Percentiles rank a stretch among this genome's conserved stretches.
phyloP scores from a whole-genome alignment of 768 basidiomycete genomes.

The Termitomyces heimii region DNA sequence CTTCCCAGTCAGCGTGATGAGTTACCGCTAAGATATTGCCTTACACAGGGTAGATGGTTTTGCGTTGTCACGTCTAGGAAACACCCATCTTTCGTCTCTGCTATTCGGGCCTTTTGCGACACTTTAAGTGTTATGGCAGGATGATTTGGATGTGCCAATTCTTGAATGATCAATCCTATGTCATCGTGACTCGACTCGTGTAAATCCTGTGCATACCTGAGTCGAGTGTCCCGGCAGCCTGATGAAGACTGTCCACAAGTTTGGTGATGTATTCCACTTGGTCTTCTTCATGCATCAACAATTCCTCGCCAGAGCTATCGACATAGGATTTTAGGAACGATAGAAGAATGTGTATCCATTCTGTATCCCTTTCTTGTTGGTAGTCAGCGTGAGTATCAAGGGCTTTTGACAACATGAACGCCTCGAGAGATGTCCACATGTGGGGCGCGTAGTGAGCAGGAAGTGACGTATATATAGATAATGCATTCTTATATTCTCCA shows the following conservation, averaged over 20 bases:
- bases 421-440: slow-evolving; percentile 75
- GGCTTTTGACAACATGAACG: slow-evolving; percentile 71
- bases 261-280: slow-evolving; percentile 43
- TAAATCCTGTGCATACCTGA: slow-evolving; percentile 33
- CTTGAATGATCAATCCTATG: slow-evolving; percentile 28
- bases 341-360: slow-evolving; percentile 78
- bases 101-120: slow-evolving; percentile 37
- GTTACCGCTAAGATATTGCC: background rate
- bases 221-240: slow-evolving; percentile 45
- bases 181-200: background rate
- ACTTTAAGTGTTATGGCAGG: slow-evolving; percentile 56
- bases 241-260: slow-evolving; percentile 44
- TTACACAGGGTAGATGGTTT: slow-evolving; percentile 74
- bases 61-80: slow-evolving; percentile 51
- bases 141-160: slow-evolving; percentile 64
- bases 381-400: slow-evolving; percentile 59
- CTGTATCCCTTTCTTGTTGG: slow-evolving; percentile 55
- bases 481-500: slow-evolving; percentile 52
- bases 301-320: slow-evolving; percentile 44
- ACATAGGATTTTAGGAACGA: slow-evolving; percentile 71
- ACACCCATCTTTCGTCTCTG: slow-evolving; percentile 62
- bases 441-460: slow-evolving; percentile 83
- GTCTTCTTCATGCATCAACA: slow-evolving; percentile 49
- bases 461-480: slow-evolving; percentile 71
- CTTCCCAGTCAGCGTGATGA: background rate